phyloP scores from a whole-genome alignment of 2,329 filamentous ascomycete genomes.

The Zopfia rhizophila region DNA sequence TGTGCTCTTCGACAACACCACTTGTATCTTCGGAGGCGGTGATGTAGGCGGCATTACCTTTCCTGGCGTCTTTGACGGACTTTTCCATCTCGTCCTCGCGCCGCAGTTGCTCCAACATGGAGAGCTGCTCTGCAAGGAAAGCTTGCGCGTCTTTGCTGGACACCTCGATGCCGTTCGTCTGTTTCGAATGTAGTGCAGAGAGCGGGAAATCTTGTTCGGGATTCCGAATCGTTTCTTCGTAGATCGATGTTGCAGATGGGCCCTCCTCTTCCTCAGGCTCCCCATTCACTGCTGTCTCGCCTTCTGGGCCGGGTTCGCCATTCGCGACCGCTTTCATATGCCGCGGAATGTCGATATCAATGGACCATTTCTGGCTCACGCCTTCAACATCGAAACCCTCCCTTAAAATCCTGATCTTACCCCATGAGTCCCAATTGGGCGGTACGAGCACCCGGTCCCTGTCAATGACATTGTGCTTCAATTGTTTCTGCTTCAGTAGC shows the following conservation, averaged over 20 bases:
- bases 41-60: slow-evolving; percentile 39
- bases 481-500: slow-evolving; percentile 65
- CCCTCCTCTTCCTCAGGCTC: slow-evolving; percentile 32
- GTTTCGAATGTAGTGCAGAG: slow-evolving; percentile 55
- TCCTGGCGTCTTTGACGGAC: slow-evolving; percentile 49
- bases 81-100: slow-evolving; percentile 68
- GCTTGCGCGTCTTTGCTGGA: slow-evolving; percentile 78
- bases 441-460: slow-evolving; percentile 94
- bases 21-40: slow-evolving; percentile 40
- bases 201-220: slow-evolving; percentile 66
- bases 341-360: slow-evolving; percentile 72
- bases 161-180: slow-evolving; percentile 65
- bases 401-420: slow-evolving; percentile 90
- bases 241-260: slow-evolving; percentile 74
- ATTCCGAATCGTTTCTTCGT: slow-evolving; percentile 82
- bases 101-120: slow-evolving; percentile 74
- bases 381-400: slow-evolving; percentile 93
- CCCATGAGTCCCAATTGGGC: slow-evolving; percentile 98
- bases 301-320: slow-evolving; percentile 29
- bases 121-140: slow-evolving; percentile 80
- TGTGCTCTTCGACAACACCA: slow-evolving; percentile 68
- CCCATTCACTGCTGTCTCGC: slow-evolving; percentile 21
- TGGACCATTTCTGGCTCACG: slow-evolving; percentile 84
- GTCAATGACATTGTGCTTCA: slow-evolving; percentile 82
- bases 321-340: slow-evolving; percentile 36